A percentile compares a stretch with the other conserved stretches of the same genome.
Conservation (phyloP, 2,329 filamentous ascomycete genomes). For the Fusarium setosum region DNA sequence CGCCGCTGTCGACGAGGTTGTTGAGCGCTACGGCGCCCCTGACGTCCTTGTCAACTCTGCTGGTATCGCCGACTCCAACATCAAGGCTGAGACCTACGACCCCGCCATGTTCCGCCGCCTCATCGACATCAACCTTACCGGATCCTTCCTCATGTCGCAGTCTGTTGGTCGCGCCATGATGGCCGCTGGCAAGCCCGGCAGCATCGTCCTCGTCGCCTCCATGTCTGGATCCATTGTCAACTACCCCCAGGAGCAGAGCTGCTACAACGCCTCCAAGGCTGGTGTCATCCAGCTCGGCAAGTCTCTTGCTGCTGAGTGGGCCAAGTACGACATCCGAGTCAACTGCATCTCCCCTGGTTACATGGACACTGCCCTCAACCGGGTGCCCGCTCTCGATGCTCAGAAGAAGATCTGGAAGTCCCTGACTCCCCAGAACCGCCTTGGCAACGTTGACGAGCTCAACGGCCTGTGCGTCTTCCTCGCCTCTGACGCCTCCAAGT, state of each 20-base stretch:
- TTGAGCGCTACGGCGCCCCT: constrained; percentile 73
- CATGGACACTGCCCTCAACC: constrained; percentile 87
- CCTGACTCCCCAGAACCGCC: constrained; percentile 77
- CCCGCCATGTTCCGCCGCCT: constrained; percentile 81
- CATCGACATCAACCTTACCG: constrained; percentile 85
- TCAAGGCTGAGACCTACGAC: constrained; percentile 83
- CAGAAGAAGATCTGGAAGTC: constrained; percentile 86
- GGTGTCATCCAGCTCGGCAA: constrained; percentile 83
- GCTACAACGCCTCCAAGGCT: constrained; percentile 88
- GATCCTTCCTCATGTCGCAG: constrained; percentile 82
- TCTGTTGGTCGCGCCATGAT: constrained; percentile 80
- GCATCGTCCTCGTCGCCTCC: constrained; percentile 80
- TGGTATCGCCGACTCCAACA: constrained; percentile 86
- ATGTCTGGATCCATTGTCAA: constrained; percentile 90
- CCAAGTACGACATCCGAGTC: constrained; percentile 82
- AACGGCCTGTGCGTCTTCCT: constrained; percentile 83
- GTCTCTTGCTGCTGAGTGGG: constrained; percentile 87
- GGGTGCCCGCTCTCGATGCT: constrained; percentile 79
- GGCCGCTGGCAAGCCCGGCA: constrained; percentile 74
- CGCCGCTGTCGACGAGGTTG: constrained; percentile 74
- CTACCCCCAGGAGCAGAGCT: constrained; percentile 85
- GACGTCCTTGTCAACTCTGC: constrained; percentile 85
- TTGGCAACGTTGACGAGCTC: constrained; percentile 79
- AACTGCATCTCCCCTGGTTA: constrained; percentile 89
- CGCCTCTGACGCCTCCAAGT: constrained; percentile 76